Base-by-base conservation (phyloP, 139 green algal genomes). In the Eudorina sp. region DNA sequence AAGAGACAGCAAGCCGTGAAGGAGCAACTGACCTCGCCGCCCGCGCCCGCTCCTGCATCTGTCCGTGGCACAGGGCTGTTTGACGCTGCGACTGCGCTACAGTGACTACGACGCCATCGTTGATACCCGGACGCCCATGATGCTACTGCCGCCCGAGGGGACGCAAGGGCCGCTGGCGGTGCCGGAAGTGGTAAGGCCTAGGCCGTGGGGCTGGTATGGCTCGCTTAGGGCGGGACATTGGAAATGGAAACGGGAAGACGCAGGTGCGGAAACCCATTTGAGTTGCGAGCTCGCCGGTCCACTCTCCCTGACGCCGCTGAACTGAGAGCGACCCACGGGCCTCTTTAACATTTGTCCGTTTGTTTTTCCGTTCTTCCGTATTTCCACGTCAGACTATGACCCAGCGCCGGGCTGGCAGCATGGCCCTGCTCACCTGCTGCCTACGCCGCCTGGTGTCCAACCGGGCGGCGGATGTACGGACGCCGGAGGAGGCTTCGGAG, bases 401-500 rank as follows among this genome's bases (percentile, higher is more conserved):
- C 16, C 80, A 86, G 58, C 80, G 80, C 29, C 60, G 60, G 0
- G 41, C 40, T n/a, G 60, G 21, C 14, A 16, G 43, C 27, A 66
- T 58, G 18, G 80, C 60, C 41, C 43, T 86, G 40, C 80, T 86
- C 41, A 77, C 60, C 80, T 64, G 60, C 80, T 62, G 43, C 60
- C 16, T 86, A 6, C 80, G 80, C 27, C 60, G 60, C 18, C n/a
- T 76, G 60, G 60, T 43, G 7, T 23, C n/a, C 11, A 40, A 2
- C 25, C 60, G 80, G 5, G 6, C 43, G 8, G 41, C 80, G 0
- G 41, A 41, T 18, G 25, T 11, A 1, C 80, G 80, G n/a, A 86
- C 80, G 4, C 60, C 80, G 11, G 80, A 93, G 58, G 94, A 97
- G 69, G 91, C 91, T 1, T 62, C 87, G 1, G 95, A 98, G 88